A percentile compares a stretch with the other conserved stretches of the same genome.
phyloP scores from a whole-genome alignment of 495 filamentous ascomycete species.

The Penicillium steckii region DNA sequence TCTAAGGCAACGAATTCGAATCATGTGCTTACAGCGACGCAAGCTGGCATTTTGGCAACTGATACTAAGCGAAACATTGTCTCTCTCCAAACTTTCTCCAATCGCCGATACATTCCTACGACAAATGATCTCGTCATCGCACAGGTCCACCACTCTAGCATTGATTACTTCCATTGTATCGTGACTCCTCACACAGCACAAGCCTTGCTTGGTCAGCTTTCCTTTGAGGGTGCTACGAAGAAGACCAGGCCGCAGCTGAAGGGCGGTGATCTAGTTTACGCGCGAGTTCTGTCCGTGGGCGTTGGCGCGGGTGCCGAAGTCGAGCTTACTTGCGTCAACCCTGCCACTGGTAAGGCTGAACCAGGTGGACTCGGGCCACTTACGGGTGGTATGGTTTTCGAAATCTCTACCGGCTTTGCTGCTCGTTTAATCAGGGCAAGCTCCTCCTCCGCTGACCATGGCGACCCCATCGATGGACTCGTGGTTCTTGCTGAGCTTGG shows the following conservation, averaged over 20 bases:
- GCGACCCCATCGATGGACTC: conserved; percentile 61
- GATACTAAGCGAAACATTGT: conserved; percentile 69
- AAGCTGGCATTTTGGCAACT: conserved; percentile 74
- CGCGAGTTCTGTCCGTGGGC: conserved; percentile 63
- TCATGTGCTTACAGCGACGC: conserved; percentile 63
- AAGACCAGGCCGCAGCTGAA: conserved; percentile 82
- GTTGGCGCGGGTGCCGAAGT: conserved; percentile 80
- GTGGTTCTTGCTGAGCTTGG: conserved; percentile 81
- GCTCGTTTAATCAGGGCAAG: conserved; percentile 60
- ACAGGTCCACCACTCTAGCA: conserved; percentile 69
- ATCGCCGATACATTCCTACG: conserved; percentile 73
- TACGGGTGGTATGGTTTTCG: conserved; percentile 83
- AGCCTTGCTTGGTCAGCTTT: conserved; percentile 77
- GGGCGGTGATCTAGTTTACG: conserved; percentile 79
- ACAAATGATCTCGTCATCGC: conserved; percentile 81
- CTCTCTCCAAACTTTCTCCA: conserved; percentile 36
- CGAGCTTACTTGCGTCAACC: conserved; percentile 85
- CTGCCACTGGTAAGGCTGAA: conserved; percentile 82
- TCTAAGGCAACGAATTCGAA: conserved; percentile 16
- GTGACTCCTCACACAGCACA: conserved; percentile 68
- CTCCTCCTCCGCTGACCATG: conserved; percentile 56
- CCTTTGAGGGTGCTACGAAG: conserved; percentile 88
- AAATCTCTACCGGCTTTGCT: conserved; percentile 76
- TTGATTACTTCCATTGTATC: conserved; percentile 73
- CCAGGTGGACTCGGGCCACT: conserved; percentile 84